Evolutionary conservation across 768 basidiomycete species (phyloP).

Genomic region (Agrocybe chaxingu): DNA sequence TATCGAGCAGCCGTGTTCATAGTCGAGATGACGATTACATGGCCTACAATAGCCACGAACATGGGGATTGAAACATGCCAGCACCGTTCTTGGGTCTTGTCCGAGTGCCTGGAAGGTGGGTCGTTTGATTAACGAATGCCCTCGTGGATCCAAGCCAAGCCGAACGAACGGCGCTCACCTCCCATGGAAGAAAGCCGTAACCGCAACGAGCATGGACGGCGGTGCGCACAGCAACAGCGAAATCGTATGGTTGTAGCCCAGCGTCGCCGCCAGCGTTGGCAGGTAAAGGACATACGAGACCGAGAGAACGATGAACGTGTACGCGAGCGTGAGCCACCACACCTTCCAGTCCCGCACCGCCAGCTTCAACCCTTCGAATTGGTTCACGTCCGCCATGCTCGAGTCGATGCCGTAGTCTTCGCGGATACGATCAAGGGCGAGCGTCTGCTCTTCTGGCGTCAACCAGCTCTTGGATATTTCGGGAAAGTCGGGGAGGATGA

Average conservation of each 20-base stretch:
- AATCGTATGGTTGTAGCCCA: conserved; percentile 59
- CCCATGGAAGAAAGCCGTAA: conserved; percentile 49
- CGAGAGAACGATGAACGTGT: conserved; percentile 55
- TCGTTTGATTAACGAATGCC: neutral
- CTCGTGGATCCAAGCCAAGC: too few relatives aligned
- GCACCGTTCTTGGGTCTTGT: conserved; percentile 69
- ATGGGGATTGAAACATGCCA: conserved; percentile 58
- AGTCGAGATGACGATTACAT: conserved; percentile 62
- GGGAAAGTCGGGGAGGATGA: conserved; percentile 76
- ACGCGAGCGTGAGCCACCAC: conserved; percentile 67
- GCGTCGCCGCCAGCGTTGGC: conserved; percentile 66
- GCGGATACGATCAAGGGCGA: conserved; percentile 58
- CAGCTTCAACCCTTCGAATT: conserved; percentile 44
- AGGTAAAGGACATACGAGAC: conserved; percentile 75
- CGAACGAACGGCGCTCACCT: conserved; percentile 27
- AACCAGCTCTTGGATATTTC: conserved; percentile 50
- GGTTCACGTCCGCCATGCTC: conserved; percentile 28
- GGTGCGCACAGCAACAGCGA: conserved; percentile 74
- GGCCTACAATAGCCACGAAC: conserved; percentile 64
- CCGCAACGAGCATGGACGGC: conserved; percentile 62
- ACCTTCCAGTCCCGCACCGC: conserved; percentile 76
- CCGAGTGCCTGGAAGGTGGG: conserved; percentile 54
- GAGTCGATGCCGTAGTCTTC: conserved; percentile 38
- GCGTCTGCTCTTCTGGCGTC: conserved; percentile 47
- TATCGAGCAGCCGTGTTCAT: conserved; percentile 68